Percentiles rank a stretch among this genome's conserved stretches.
These are phyloP conservation scores for Cytospora chrysosperma DNA, from an alignment of 2,329 filamentous ascomycete species.

Conservation along the genomic window DNA sequence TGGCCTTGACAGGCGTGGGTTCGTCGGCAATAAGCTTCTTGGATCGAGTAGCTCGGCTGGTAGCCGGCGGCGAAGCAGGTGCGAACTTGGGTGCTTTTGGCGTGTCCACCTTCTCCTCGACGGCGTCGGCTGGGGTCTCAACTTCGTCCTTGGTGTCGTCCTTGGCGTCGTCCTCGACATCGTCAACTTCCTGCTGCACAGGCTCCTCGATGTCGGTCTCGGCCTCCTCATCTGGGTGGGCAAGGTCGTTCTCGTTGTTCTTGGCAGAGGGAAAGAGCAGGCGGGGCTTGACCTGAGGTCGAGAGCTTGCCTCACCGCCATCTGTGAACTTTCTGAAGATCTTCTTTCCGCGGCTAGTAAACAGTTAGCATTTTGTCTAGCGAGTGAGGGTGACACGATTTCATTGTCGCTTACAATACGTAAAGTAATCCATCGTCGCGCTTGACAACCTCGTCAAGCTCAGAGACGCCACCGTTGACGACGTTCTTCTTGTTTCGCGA, in stretches of 20 bases:
- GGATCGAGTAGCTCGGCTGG: conserved; percentile 58
- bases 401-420: conserved; percentile 74
- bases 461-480: conserved; percentile 53
- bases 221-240: conserved; percentile 55
- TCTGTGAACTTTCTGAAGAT: conserved; percentile 68
- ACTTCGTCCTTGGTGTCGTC: conserved; percentile 29
- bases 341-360: conserved; percentile 71
- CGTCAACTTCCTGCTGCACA: conserved; percentile 33
- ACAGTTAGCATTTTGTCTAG: conserved; percentile 9
- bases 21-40: conserved; percentile 48
- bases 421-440: conserved; percentile 74
- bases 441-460: conserved; percentile 61
- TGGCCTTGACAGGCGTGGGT: conserved; percentile 42
- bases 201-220: conserved; percentile 58
- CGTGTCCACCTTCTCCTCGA: conserved; percentile 42
- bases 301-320: conserved; percentile 35
- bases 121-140: conserved; percentile 41
- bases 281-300: conserved; percentile 58
- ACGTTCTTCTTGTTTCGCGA: conserved; percentile 51
- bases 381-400: not conserved
- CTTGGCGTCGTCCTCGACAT: conserved; percentile 27
- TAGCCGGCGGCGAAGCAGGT: conserved; percentile 62
- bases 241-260: conserved; percentile 38
- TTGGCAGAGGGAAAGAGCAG: conserved; percentile 62
- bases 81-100: conserved; percentile 56